Evolutionary conservation across 495 filamentous ascomycete species (phyloP).

Genomic region (Penicillium lividum): DNA sequence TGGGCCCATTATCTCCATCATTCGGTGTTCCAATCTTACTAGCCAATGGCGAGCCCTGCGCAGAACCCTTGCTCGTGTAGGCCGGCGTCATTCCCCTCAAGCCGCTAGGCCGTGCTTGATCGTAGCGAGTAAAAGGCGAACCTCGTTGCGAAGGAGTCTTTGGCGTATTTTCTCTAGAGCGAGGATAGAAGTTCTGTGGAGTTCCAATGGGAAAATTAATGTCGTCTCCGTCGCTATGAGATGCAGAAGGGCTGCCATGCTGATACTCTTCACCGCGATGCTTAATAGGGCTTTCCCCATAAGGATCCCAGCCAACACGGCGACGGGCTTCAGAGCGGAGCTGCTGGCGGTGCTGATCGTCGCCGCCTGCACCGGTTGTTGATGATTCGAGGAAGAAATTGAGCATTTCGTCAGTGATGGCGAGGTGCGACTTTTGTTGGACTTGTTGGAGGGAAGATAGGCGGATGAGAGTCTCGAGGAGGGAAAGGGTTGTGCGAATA

Average conservation of each 20-base stretch:
- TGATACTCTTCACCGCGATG: constrained; percentile 63
- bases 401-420: constrained; percentile 91
- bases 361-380: constrained; percentile 69
- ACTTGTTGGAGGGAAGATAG: constrained; percentile 94
- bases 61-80: constrained; percentile 20
- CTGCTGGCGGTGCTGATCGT: constrained; percentile 67
- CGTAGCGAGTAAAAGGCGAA: constrained; percentile 24
- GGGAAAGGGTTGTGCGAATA: constrained; percentile 82
- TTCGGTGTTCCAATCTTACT: constrained; percentile 16
- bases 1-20: not conserved
- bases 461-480: constrained; percentile 91
- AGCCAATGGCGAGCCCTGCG: constrained; percentile 31
- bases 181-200: constrained; percentile 34
- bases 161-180: constrained; percentile 43
- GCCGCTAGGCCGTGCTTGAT: constrained; percentile 23
- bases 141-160: constrained; percentile 34
- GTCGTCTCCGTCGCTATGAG: constrained; percentile 28
- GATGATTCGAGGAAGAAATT: constrained; percentile 89
- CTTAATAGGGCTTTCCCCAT: constrained; percentile 70
- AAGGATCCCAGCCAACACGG: constrained; percentile 89
- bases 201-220: constrained; percentile 34
- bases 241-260: constrained; percentile 35
- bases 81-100: constrained; percentile 30
- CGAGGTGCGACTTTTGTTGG: constrained; percentile 88
- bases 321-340: constrained; percentile 71